These are phyloP conservation scores for Ophiocordyceps camponoti-rufipedis DNA, from an alignment of 2,329 filamentous ascomycete species.

Conservation along the genomic window DNA sequence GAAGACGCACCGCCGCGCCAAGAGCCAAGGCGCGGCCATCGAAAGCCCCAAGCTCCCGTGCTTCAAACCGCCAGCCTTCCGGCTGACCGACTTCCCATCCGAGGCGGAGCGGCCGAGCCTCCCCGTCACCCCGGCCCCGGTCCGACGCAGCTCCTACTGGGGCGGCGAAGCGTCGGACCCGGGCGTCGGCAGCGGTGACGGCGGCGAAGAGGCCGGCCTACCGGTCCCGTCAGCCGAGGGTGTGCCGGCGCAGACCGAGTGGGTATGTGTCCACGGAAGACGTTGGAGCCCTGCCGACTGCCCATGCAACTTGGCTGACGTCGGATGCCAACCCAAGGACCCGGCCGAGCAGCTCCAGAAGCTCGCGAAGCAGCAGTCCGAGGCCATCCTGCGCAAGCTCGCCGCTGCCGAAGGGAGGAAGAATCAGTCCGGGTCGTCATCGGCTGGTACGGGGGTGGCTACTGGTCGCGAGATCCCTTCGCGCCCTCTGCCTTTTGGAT, in stretches of 20 bases:
- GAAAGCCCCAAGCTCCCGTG: conserved; percentile 2
- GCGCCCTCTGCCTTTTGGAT: conserved; percentile 33
- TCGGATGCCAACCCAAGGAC: conserved; percentile 38
- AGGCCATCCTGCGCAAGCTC: conserved; percentile 37
- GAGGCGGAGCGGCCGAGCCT: conserved; percentile 70
- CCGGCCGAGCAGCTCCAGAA: conserved; percentile 52
- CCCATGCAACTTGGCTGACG: conserved; percentile 37
- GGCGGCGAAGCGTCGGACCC: conserved; percentile 17
- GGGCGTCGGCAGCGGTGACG: conserved; percentile 26
- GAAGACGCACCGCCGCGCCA: conserved; percentile 34
- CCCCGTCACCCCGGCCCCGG: conserved; percentile 75
- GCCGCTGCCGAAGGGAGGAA: conserved; percentile 13
- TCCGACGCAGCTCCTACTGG: conserved; percentile 52
- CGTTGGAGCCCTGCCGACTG: conserved; percentile 31
- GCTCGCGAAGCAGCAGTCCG: conserved; percentile 47
- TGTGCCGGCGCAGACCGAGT: conserved; percentile 74
- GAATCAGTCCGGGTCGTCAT: neutral
- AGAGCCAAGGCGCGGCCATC: neutral
- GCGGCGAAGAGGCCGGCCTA: conserved; percentile 30
- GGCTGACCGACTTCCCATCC: conserved; percentile 73
- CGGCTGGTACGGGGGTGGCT: neutral
- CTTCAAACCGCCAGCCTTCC: conserved; percentile 28
- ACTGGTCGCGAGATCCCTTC: conserved; percentile 24
- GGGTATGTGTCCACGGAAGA: conserved; percentile 62
- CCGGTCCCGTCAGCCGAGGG: conserved; percentile 60